Evolutionary conservation across 176 grass and related monocot species (phyloP).

Genomic region (Microstegium vimineum): DNA sequence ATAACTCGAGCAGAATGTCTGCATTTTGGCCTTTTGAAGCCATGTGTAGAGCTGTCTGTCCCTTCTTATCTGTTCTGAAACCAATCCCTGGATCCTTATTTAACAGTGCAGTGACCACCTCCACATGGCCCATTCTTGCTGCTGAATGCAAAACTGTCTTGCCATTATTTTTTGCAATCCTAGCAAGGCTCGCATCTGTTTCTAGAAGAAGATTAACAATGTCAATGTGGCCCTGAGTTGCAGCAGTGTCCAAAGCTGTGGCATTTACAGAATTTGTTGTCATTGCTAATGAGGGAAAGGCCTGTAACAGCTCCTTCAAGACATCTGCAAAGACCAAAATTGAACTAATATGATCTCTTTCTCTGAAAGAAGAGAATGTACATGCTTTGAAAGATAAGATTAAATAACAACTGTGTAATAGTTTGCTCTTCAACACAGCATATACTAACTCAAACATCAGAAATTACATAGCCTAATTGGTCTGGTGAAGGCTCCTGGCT

Average conservation of each 20-base stretch:
- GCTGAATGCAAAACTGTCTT: slow-evolving; percentile 90
- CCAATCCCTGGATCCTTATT: slow-evolving; percentile 79
- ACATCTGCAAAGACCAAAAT: slow-evolving; percentile 56
- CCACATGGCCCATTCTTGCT: slow-evolving; percentile 94
- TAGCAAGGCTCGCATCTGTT: slow-evolving; percentile 77
- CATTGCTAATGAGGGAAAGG: slow-evolving; percentile 82
- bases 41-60: slow-evolving; percentile 95
- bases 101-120: slow-evolving; percentile 70
- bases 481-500: background rate
- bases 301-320: slow-evolving; percentile 66
- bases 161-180: slow-evolving; percentile 84
- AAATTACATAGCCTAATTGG: background rate
- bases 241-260: slow-evolving; percentile 90
- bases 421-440: background rate
- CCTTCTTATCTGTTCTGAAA: slow-evolving; percentile 93
- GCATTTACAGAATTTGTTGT: slow-evolving; percentile 89
- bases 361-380: background rate
- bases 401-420: background rate
- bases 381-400: background rate
- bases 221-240: slow-evolving; percentile 77
- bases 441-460: background rate
- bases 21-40: slow-evolving; percentile 90
- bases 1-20: slow-evolving; percentile 65
- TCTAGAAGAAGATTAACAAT: slow-evolving; percentile 91
- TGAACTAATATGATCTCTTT: background rate